Evolutionary conservation across 495 filamentous ascomycete species (phyloP), one percentile per base, ranked within the genome.

Genomic region (Hypoxylon lenormandii): DNA sequence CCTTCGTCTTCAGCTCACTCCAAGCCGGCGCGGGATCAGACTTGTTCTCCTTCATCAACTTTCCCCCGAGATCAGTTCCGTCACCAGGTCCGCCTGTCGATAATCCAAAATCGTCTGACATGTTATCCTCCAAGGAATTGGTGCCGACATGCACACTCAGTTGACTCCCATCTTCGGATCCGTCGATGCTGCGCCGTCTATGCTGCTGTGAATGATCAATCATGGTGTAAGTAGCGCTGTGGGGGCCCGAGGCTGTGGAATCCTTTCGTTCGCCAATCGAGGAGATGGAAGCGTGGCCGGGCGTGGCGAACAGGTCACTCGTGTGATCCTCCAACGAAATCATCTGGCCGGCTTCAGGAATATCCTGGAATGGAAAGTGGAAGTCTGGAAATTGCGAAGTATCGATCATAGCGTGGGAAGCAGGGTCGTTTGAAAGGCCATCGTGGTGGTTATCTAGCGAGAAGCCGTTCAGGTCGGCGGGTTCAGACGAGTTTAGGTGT

Each of bases 1-100:
- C 95, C 80, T 98, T 98, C 6, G 95, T 98, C 79, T 97, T 97
- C 73, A 97, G 85, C 74, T 97, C 94, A 75, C 86, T 95, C 95
- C 95, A 98, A n/a, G 91, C 79, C 5, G 93, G 92, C 11, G 81
- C 78, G 5, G 80, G 78, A 52, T 85, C 86, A 19, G 84, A 80
- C 70, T 87, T 87, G 53, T 88, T 87, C 40, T 83, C 86, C 45
- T 83, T 87, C 5, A 77, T 87, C 5, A 77, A 57, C 68, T 83
- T 81, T 21, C 77, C 79, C 19, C 83, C 83, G 48, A 85, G 68
- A 46, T 84, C 84, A 21, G 80, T 81, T 26, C 83, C 83, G 55
- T 87, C 84, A 10, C 75, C 79, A 33, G 75, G 76, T 10, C 73
- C 79, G 28, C 73, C 72, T 30, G 76, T 82, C 18, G 79, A 78